Percentiles rank a stretch among this genome's conserved stretches.
phyloP scores from a whole-genome alignment of 805 yeast species.

The Suhomyces sp. region DNA sequence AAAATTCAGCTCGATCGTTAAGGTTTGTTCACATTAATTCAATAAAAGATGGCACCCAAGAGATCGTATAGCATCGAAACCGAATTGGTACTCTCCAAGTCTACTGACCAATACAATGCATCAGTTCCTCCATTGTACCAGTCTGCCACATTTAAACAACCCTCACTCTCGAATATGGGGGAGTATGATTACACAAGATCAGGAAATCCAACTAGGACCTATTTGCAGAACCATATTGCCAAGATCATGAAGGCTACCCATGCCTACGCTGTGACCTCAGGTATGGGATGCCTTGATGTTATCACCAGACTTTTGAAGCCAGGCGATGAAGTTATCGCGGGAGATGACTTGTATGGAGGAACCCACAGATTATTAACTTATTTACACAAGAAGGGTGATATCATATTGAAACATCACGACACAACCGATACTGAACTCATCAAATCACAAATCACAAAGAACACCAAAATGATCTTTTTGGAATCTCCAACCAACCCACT shows the following conservation, averaged over 20 bases:
- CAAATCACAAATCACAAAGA: constrained; percentile 48
- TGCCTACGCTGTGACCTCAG: constrained; percentile 80
- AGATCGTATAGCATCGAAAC: constrained; percentile 60
- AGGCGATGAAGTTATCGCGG: constrained; percentile 90
- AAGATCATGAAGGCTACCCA: constrained; percentile 75
- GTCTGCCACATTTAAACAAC: constrained; percentile 91
- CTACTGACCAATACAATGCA: constrained; percentile 69
- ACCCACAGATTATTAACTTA: constrained; percentile 81
- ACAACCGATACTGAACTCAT: constrained; percentile 71
- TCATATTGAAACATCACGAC: constrained; percentile 73
- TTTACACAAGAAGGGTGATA: constrained; percentile 58
- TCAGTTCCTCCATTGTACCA: constrained; percentile 88
- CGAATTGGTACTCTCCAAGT: constrained; percentile 60
- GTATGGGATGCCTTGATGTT: constrained; percentile 91
- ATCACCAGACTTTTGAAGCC: constrained; percentile 71
- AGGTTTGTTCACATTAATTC: not conserved
- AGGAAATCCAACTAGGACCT: constrained; percentile 90
- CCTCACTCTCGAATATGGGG: constrained; percentile 68
- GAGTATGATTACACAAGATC: constrained; percentile 77
- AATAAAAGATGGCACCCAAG: constrained; percentile 6
- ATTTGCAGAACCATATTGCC: constrained; percentile 72
- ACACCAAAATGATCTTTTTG: constrained; percentile 75
- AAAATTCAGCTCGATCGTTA: not conserved
- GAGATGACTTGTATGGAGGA: constrained; percentile 94
- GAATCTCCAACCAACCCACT: constrained; percentile 95